Conservation (phyloP, 1,139 yeast species). For the Pichia sp. region DNA sequence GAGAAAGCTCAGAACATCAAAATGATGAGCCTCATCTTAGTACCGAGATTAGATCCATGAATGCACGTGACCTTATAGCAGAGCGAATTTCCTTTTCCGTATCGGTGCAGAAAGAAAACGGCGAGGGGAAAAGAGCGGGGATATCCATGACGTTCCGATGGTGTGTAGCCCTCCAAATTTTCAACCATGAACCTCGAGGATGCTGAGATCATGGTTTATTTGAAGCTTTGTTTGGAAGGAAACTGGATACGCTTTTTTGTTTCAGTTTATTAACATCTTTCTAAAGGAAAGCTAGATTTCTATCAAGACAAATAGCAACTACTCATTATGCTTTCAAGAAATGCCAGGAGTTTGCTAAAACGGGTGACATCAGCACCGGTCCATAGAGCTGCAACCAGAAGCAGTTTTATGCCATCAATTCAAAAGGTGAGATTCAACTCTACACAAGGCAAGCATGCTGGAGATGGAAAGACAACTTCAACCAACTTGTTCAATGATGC, state of each 20-base stretch:
- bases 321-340: constrained; percentile 11
- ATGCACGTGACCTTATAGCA: background rate
- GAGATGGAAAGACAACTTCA: constrained; percentile 9
- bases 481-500: constrained; percentile 34
- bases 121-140: background rate
- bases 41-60: background rate
- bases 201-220: too few relatives aligned
- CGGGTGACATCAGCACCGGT: background rate
- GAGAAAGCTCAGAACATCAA: background rate
- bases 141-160: too few relatives aligned
- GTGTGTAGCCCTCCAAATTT: too few relatives aligned
- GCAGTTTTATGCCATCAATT: background rate
- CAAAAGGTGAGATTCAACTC: constrained; percentile 13
- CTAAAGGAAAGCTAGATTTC: too few relatives aligned
- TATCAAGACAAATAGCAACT: too few relatives aligned
- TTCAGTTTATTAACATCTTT: too few relatives aligned
- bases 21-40: background rate
- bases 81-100: background rate
- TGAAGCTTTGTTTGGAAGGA: too few relatives aligned
- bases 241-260: too few relatives aligned
- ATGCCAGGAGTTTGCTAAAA: constrained; percentile 2
- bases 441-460: background rate
- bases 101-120: background rate
- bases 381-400: background rate
- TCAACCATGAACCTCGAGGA: too few relatives aligned